Percentiles rank a stretch among this genome's conserved stretches.
Evolutionary conservation across 371 early-diverging fungal species (phyloP).

Genomic region (Zancudomyces culisetae): DNA sequence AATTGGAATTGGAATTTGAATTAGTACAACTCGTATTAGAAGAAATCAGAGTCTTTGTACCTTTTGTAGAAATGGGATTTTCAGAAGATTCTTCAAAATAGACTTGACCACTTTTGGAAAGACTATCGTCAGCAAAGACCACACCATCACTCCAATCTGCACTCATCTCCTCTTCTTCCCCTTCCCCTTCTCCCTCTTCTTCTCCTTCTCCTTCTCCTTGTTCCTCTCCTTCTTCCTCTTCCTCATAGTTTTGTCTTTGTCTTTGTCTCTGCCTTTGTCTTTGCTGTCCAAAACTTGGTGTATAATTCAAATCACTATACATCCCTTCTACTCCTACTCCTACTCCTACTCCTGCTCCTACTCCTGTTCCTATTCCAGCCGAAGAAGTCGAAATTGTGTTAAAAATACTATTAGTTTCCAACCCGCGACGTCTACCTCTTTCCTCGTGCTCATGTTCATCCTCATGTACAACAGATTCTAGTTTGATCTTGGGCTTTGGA

Average conservation of each 20-base stretch:
- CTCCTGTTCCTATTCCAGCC: too few relatives aligned
- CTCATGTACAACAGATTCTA: not conserved
- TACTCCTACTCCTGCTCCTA: too few relatives aligned
- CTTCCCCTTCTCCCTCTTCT: not conserved
- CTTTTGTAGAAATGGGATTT: not conserved
- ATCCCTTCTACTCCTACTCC: too few relatives aligned
- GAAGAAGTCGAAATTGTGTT: too few relatives aligned
- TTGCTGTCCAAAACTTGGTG: too few relatives aligned
- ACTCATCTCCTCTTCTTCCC: not conserved
- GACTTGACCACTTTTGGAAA: too few relatives aligned
- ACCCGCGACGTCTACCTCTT: not conserved
- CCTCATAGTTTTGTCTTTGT: not conserved
- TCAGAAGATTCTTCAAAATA: not conserved
- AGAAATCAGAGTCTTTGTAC: too few relatives aligned
- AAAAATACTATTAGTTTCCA: not conserved
- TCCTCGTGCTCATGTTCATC: not conserved
- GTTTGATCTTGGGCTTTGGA: not conserved
- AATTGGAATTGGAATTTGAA: not conserved
- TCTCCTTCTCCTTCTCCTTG: not conserved
- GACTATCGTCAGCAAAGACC: conserved; percentile 1
- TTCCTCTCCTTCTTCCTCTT: not conserved
- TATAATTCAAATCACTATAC: too few relatives aligned
- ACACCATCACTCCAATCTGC: conserved; percentile 4
- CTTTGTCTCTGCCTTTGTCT: not conserved
- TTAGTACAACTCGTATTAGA: too few relatives aligned